Percentiles rank a stretch among this genome's conserved stretches.
Conservation (phyloP, 2,329 filamentous ascomycete species). For the Trichophyton schoenleinii region DNA sequence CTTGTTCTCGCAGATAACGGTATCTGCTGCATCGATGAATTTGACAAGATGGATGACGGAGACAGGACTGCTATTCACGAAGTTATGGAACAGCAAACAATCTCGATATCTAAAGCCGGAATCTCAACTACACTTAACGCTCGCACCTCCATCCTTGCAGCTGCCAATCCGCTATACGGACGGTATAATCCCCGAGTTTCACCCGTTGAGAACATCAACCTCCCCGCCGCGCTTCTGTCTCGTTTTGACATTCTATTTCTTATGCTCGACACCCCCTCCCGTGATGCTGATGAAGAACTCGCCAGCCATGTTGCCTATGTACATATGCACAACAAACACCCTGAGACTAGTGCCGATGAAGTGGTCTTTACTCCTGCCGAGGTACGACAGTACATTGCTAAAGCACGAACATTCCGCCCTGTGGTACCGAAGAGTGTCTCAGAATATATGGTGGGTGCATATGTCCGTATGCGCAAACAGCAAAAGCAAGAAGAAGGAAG, state of each 20-base stretch:
- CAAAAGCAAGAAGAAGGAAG: slow-evolving; percentile 83
- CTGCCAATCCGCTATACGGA: slow-evolving; percentile 92
- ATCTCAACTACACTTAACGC: slow-evolving; percentile 96
- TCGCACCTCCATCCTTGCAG: slow-evolving; percentile 86
- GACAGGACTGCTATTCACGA: slow-evolving; percentile 73
- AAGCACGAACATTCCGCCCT: slow-evolving; percentile 79
- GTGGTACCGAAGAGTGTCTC: slow-evolving; percentile 72
- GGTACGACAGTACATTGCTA: slow-evolving; percentile 89
- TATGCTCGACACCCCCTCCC: slow-evolving; percentile 83
- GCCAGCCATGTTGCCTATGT: slow-evolving; percentile 93
- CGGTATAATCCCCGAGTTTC: slow-evolving; percentile 96
- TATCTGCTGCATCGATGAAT: slow-evolving; percentile 75
- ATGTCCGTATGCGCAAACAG: slow-evolving; percentile 84
- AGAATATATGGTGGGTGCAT: slow-evolving; percentile 94
- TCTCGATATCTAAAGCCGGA: slow-evolving; percentile 76
- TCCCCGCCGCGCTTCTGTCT: slow-evolving; percentile 89
- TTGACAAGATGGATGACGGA: slow-evolving; percentile 72
- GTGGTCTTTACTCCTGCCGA: slow-evolving; percentile 87
- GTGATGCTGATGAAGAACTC: slow-evolving; percentile 82
- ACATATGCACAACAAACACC: slow-evolving; percentile 92
- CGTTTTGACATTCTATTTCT: slow-evolving; percentile 97
- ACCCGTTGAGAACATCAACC: slow-evolving; percentile 96
- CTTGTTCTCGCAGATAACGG: slow-evolving; percentile 69
- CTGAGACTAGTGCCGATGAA: slow-evolving; percentile 53
- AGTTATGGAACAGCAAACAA: slow-evolving; percentile 81